Evolutionary conservation across 257 asterid species (phyloP).

Genomic region (Nicotiana obtusifolia): DNA sequence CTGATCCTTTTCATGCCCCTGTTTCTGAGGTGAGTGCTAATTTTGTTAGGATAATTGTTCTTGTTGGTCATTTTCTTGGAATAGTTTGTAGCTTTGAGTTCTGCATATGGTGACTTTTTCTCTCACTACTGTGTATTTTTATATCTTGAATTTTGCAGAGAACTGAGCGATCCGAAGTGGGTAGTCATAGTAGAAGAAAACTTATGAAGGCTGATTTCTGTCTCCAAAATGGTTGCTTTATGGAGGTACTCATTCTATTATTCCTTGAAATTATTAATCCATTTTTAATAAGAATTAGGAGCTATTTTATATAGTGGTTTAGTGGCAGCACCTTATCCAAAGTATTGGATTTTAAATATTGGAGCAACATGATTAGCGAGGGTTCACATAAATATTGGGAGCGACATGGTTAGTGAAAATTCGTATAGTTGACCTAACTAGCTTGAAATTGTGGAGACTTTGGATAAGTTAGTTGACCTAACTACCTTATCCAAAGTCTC

Average conservation of each 20-base stretch:
- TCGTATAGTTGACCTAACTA: slow-evolving; percentile 6
- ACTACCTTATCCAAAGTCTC: neutral
- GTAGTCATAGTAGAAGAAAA: slow-evolving; percentile 52
- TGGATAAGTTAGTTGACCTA: neutral
- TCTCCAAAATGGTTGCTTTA: slow-evolving; percentile 31
- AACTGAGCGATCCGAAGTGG: slow-evolving; percentile 43
- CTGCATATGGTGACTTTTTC: neutral
- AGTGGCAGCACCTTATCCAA: neutral
- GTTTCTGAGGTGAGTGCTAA: slow-evolving; percentile 79
- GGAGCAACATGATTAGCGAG: neutral
- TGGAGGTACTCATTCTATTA: slow-evolving; percentile 43
- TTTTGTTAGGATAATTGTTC: neutral
- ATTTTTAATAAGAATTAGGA: neutral
- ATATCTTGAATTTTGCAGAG: slow-evolving; percentile 36
- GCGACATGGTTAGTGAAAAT: neutral
- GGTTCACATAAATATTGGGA: neutral
- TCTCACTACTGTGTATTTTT: slow-evolving; percentile 3
- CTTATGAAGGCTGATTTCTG: slow-evolving; percentile 12
- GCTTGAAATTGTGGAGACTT: neutral
- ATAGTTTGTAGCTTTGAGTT: neutral
- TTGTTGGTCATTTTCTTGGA: slow-evolving; percentile 13
- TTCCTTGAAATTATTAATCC: neutral
- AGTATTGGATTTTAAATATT: neutral
- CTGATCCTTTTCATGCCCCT: slow-evolving; percentile 55
- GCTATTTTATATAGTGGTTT: neutral